Conservation (phyloP, 129 eudicot species). For the Scalesia atractyloides region DNA sequence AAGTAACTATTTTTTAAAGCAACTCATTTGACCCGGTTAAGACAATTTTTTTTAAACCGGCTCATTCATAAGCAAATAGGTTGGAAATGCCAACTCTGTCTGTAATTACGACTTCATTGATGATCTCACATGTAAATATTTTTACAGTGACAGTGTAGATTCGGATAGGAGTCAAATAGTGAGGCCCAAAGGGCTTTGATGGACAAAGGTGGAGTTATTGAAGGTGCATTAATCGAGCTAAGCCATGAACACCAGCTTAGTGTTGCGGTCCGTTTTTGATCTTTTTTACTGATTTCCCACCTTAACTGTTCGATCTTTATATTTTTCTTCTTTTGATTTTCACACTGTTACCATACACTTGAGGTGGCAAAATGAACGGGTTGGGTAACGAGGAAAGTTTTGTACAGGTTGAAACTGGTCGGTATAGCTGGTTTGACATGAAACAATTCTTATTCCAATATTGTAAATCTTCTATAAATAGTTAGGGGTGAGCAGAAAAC, state of each 20-base stretch:
- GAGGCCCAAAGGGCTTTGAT: constrained; percentile 51
- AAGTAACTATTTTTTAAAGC: no score
- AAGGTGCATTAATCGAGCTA: constrained; percentile 72
- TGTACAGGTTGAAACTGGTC: no score
- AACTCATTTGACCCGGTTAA: constrained; percentile 9
- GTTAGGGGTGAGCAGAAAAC: no score
- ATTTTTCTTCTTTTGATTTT: background rate
- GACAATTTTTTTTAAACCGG: background rate
- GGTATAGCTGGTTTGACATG: no score
- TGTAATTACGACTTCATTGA: constrained; percentile 4
- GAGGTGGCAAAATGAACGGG: background rate
- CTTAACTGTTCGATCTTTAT: constrained; percentile 5
- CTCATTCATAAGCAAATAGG: background rate
- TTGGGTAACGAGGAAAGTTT: background rate
- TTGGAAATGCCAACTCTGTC: background rate
- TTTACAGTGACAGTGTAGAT: constrained; percentile 54
- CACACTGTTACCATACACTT: background rate
- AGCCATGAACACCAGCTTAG: constrained; percentile 68
- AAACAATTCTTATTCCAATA: no score
- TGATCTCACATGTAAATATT: constrained; percentile 20
- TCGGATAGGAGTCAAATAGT: constrained; percentile 49
- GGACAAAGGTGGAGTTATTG: constrained; percentile 74
- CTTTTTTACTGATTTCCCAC: constrained; percentile 13
- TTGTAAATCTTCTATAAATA: background rate
- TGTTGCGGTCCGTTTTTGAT: constrained; percentile 55